These are phyloP conservation scores for Saccharomyces eubayanus DNA, from an alignment of 805 yeast species.

Conservation along the genomic window DNA sequence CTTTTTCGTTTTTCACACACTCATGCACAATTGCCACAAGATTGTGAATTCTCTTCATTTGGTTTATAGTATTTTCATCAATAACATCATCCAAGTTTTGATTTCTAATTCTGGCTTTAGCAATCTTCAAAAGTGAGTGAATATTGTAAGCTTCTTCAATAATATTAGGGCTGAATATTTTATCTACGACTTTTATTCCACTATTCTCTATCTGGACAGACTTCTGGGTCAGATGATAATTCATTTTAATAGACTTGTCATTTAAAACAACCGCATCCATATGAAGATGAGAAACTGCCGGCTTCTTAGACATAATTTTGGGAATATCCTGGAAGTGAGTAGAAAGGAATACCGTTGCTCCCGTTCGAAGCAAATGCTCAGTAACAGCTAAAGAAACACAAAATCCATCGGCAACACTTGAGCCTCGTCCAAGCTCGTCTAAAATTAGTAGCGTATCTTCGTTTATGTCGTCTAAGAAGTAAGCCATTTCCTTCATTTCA, in stretches of 20 bases:
- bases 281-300: constrained; percentile 33
- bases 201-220: constrained; percentile 24
- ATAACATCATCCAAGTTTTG: constrained; percentile 4
- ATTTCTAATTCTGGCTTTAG: constrained; percentile 5
- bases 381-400: constrained; percentile 40
- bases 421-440: constrained; percentile 52
- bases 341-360: constrained; percentile 33
- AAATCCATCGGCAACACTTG: constrained; percentile 44
- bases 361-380: constrained; percentile 29
- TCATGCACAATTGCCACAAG: constrained; percentile 22
- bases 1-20: constrained; percentile 5
- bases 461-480: constrained; percentile 33
- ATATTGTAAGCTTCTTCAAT: constrained; percentile 27
- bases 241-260: constrained; percentile 23
- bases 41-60: constrained; percentile 24
- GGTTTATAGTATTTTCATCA: constrained; percentile 2
- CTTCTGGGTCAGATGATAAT: constrained; percentile 23
- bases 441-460: constrained; percentile 35
- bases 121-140: constrained; percentile 8
- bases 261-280: constrained; percentile 27
- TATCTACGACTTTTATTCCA: constrained; percentile 26
- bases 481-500: constrained; percentile 43
- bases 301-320: constrained; percentile 26
- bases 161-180: constrained; percentile 20
- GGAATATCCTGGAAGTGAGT: constrained; percentile 42